A percentile compares a stretch with the other conserved stretches of the same genome.
Evolutionary conservation across 2,329 filamentous ascomycete genomes (phyloP).

Genomic region (Gnomoniopsis smithogilvyi): DNA sequence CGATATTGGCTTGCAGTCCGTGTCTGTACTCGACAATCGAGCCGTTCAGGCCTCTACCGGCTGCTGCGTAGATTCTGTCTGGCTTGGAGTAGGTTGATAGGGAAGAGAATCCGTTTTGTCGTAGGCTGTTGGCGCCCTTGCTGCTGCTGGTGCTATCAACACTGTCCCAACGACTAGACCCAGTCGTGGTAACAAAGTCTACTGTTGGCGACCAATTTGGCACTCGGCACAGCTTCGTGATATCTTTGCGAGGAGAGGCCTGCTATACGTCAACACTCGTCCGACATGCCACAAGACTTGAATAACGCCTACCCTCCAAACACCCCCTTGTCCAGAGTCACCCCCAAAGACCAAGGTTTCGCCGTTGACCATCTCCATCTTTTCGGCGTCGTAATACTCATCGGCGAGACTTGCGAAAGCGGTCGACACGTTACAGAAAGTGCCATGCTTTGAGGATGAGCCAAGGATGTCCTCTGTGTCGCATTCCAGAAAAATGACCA

Average conservation of each 20-base stretch:
- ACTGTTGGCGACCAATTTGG: slow-evolving; percentile 60
- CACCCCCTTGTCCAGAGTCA: slow-evolving; percentile 71
- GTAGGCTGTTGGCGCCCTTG: slow-evolving; percentile 20
- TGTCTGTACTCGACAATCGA: slow-evolving; percentile 66
- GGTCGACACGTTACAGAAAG: slow-evolving; percentile 72
- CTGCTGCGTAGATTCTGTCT: slow-evolving; percentile 65
- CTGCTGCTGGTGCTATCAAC: slow-evolving; percentile 16
- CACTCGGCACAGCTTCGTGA: slow-evolving; percentile 56
- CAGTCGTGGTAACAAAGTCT: slow-evolving; percentile 50
- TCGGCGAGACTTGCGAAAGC: slow-evolving; percentile 77
- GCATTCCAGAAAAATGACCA: slow-evolving; percentile 70
- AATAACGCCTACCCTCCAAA: slow-evolving; percentile 62
- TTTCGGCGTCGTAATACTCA: slow-evolving; percentile 35
- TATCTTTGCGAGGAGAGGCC: slow-evolving; percentile 53
- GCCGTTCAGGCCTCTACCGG: slow-evolving; percentile 60
- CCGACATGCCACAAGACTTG: neutral
- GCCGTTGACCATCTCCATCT: slow-evolving; percentile 31
- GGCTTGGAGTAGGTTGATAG: slow-evolving; percentile 40
- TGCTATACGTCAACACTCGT: slow-evolving; percentile 25
- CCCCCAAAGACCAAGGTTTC: slow-evolving; percentile 82
- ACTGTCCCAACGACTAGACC: slow-evolving; percentile 28
- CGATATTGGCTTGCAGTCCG: slow-evolving; percentile 67
- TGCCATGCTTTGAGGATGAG: slow-evolving; percentile 57
- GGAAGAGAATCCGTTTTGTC: slow-evolving; percentile 37
- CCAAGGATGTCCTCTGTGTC: slow-evolving; percentile 53